Conservation (phyloP, 208 protist species). For the Trypanosoma vivax region DNA sequence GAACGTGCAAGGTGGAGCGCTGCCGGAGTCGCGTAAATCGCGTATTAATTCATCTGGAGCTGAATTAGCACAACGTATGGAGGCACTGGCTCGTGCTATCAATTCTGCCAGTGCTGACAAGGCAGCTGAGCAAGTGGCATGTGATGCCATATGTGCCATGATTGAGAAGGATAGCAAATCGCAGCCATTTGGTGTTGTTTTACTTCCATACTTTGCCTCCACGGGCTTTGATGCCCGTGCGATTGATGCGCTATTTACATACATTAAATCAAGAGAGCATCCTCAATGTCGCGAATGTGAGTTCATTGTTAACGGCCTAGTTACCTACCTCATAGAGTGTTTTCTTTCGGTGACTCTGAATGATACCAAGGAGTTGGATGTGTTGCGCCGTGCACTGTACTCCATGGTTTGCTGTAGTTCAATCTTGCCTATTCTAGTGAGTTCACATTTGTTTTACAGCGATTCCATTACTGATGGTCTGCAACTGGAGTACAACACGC, state of each 20-base stretch:
- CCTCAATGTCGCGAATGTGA: constrained; percentile 28
- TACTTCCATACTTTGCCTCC: constrained; percentile 79
- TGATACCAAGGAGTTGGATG: constrained; percentile 29
- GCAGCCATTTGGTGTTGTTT: constrained; percentile 31
- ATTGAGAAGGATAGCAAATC: constrained; percentile 4
- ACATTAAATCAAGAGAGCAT: constrained; percentile 31
- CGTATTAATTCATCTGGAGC: neutral
- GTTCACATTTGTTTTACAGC: constrained; percentile 51
- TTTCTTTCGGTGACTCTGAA: constrained; percentile 37
- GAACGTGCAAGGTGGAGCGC: neutral
- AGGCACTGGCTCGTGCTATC: constrained; percentile 30
- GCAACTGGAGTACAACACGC: constrained; percentile 55
- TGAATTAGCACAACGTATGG: constrained; percentile 48
- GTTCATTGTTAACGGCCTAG: constrained; percentile 54
- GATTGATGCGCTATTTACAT: constrained; percentile 56
- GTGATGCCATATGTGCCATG: constrained; percentile 9
- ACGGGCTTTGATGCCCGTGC: constrained; percentile 39
- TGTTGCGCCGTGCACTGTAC: constrained; percentile 39
- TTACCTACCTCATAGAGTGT: constrained; percentile 61
- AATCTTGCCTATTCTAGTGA: constrained; percentile 34
- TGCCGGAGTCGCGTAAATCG: neutral
- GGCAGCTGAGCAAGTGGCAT: constrained; percentile 35
- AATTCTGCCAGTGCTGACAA: constrained; percentile 29
- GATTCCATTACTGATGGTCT: constrained; percentile 36
- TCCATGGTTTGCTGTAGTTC: constrained; percentile 36